Base-by-base conservation (phyloP, 1,139 yeast genomes). In the Kluyveromyces sp. region DNA sequence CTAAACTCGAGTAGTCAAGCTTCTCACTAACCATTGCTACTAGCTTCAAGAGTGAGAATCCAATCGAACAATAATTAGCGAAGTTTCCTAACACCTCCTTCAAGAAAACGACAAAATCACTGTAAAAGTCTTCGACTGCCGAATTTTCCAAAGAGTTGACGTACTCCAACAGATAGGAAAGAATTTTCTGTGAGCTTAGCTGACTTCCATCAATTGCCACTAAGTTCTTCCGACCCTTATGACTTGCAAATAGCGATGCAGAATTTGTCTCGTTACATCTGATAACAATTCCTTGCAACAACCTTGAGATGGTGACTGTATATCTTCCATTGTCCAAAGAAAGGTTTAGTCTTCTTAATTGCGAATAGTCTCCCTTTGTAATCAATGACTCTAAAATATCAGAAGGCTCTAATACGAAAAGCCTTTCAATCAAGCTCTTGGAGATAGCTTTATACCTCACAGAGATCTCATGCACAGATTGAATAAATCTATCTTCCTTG, bases 291-390 rank as follows among this genome's bases (percentile, higher is more conserved):
- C 87, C 73, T 49, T 76, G 72, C 51, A 86, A 67, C 6, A 88
- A 65, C 53, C 76, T 74, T 0, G 95, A 94, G 25, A 89, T 69
- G 0, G 95, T 85, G 3, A 79, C 58, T 49, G 82, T 87, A 0
- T 95, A 84, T 52, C 87, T 77, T 2, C 96, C 85, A 0, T 95
- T 94, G 65, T 90, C 97, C 42, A 92, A 69, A 7, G 86, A 81
- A 62, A 85, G 89, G 7, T 60, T 50, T 6, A 64, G 43, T 3
- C 59, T 53, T 26, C 60, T 41, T 4, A 54, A 50, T 39, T 47
- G 46, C 25, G 52, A 54, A 37, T 50, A 51, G 29, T 50, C 53
- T 10, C 48, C 59, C 10, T 55, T 59, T 34, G 66, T 68, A 26
- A 86, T 73, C 50, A 88, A 65, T 4, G 79, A 72, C 57, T 84